phyloP scores from a whole-genome alignment of 2,329 filamentous ascomycete genomes.

The Paraphaeosphaeria sporulosa region DNA sequence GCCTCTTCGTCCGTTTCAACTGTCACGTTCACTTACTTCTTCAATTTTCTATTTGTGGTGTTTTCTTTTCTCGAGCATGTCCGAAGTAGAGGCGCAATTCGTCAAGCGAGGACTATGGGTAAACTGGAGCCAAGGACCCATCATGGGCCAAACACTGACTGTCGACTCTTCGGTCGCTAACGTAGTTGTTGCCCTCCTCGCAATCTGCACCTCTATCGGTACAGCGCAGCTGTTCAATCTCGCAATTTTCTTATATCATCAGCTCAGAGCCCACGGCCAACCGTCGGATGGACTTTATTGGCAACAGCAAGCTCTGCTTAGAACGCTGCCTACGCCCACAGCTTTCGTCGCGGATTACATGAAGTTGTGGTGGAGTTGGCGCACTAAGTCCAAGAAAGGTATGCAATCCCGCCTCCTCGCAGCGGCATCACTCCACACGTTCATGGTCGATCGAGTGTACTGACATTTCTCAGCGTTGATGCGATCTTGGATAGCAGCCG shows the following conservation, averaged over 20 bases:
- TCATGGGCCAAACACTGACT: constrained; percentile 20
- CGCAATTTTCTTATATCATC: constrained; percentile 17
- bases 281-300: constrained; percentile 20
- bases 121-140: constrained; percentile 15
- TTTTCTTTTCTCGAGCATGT: constrained; percentile 7
- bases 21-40: neutral
- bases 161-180: neutral
- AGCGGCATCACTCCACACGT: neutral
- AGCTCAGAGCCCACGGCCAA: constrained; percentile 15
- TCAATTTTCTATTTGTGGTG: neutral
- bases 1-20: neutral
- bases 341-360: constrained; percentile 18
- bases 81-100: constrained; percentile 20
- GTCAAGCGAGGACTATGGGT: constrained; percentile 23
- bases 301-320: constrained; percentile 23
- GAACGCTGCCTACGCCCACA: constrained; percentile 20
- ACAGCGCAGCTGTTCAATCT: constrained; percentile 21
- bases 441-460: neutral
- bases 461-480: neutral
- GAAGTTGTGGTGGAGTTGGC: constrained; percentile 23
- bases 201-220: constrained; percentile 13
- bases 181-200: constrained; percentile 14
- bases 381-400: constrained; percentile 4
- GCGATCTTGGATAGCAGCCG: constrained; percentile 3
- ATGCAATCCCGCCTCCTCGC: neutral